Evolutionary conservation across 2,329 filamentous ascomycete species (phyloP).

Genomic region (Colletotrichum gigasporum): DNA sequence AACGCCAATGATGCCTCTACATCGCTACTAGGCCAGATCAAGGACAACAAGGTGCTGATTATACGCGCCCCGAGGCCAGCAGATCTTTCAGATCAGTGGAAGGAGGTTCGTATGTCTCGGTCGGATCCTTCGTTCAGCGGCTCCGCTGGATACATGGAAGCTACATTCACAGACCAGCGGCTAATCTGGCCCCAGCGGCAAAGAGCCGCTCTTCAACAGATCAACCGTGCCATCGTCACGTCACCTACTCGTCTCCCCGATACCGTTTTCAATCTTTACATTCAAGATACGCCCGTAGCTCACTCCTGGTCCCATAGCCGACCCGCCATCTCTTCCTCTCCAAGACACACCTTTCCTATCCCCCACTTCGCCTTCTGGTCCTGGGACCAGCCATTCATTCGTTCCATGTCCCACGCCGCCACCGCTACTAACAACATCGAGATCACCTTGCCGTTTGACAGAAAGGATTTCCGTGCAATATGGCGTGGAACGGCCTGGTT

Average conservation of each 20-base stretch:
- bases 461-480: constrained; percentile 53
- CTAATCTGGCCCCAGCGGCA: constrained; percentile 47
- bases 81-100: constrained; percentile 56
- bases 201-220: constrained; percentile 61
- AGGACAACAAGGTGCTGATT: constrained; percentile 50
- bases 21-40: constrained; percentile 47
- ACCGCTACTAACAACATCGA: constrained; percentile 50
- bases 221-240: constrained; percentile 61
- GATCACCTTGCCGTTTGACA: constrained; percentile 22
- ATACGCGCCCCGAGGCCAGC: constrained; percentile 50
- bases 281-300: constrained; percentile 58
- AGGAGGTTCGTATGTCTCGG: constrained; percentile 39
- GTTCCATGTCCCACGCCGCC: constrained; percentile 51
- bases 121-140: background rate
- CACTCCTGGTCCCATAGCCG: constrained; percentile 58
- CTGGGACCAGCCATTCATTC: constrained; percentile 61
- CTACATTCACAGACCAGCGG: constrained; percentile 2
- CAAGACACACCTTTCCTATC: constrained; percentile 56
- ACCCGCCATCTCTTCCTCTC: constrained; percentile 46
- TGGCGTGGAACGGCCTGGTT: constrained; percentile 64
- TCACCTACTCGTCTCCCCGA: constrained; percentile 58
- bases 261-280: constrained; percentile 61
- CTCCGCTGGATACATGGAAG: background rate
- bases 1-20: constrained; percentile 38
- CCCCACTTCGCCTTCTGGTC: constrained; percentile 67